Evolutionary conservation across 148 eudicot species (phyloP).

Genomic region (Fagopyrum esculentum): DNA sequence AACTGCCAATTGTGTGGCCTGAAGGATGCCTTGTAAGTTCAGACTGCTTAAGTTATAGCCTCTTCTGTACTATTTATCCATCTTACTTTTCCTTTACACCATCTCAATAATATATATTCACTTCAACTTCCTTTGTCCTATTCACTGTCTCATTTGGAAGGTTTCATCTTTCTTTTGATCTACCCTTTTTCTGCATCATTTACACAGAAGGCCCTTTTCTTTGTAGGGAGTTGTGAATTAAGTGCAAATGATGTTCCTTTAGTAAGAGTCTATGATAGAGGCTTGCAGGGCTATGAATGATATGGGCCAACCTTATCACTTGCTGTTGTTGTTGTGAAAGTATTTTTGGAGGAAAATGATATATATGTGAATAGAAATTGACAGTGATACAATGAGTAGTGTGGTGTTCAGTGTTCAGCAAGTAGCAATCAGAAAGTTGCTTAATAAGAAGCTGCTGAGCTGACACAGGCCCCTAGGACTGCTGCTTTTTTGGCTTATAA

Average conservation of each 20-base stretch:
- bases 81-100: not conserved
- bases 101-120: not conserved
- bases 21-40: not conserved
- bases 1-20: not conserved
- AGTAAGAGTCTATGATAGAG: not conserved
- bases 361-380: not conserved
- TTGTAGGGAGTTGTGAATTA: not conserved
- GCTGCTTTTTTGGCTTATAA: not conserved
- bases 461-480: constrained; percentile 2
- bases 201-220: no score
- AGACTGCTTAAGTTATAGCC: not conserved
- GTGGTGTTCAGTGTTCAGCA: not conserved
- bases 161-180: not conserved
- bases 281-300: not conserved
- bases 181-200: no score
- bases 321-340: not conserved
- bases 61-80: not conserved
- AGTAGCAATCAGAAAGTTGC: not conserved
- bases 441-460: not conserved
- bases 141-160: not conserved
- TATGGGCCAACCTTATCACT: not conserved
- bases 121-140: not conserved
- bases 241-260: not conserved
- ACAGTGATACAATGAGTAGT: not conserved
- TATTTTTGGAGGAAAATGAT: not conserved